Evolutionary conservation across 2,329 filamentous ascomycete genomes (phyloP).

Genomic region (Lanzia echinophila): DNA sequence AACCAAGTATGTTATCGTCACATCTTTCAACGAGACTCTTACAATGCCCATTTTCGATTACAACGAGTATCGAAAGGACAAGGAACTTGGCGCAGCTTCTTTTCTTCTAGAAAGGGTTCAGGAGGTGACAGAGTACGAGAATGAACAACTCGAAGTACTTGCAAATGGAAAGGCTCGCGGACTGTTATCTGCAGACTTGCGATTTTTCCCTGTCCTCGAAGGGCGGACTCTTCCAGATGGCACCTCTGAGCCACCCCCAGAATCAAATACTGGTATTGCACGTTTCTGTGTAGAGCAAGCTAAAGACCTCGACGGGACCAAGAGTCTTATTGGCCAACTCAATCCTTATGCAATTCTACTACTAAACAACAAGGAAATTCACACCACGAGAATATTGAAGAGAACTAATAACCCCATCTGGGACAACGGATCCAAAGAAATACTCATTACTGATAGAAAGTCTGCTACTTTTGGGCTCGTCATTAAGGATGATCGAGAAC

Average conservation of each 20-base stretch:
- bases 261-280: conserved; percentile 88
- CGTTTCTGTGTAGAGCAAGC: conserved; percentile 92
- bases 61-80: conserved; percentile 95
- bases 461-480: conserved; percentile 83
- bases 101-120: conserved; percentile 82
- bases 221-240: conserved; percentile 67
- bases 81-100: conserved; percentile 81
- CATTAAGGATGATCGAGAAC: conserved; percentile 90
- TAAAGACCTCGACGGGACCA: conserved; percentile 88
- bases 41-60: conserved; percentile 84
- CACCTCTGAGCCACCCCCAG: conserved; percentile 71
- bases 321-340: conserved; percentile 83
- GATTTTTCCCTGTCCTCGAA: conserved; percentile 91
- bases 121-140: conserved; percentile 70
- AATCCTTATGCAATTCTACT: conserved; percentile 87
- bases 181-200: conserved; percentile 71
- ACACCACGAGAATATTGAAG: conserved; percentile 87
- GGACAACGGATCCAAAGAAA: conserved; percentile 86
- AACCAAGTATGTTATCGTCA: conserved; percentile 91
- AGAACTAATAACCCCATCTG: conserved; percentile 97
- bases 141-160: conserved; percentile 76
- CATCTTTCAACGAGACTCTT: conserved; percentile 79
- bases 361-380: conserved; percentile 87
- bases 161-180: conserved; percentile 80
- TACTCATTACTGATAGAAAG: conserved; percentile 90